Conservation (phyloP, 2,329 filamentous ascomycete genomes). For the Trichoderma aggressivum region DNA sequence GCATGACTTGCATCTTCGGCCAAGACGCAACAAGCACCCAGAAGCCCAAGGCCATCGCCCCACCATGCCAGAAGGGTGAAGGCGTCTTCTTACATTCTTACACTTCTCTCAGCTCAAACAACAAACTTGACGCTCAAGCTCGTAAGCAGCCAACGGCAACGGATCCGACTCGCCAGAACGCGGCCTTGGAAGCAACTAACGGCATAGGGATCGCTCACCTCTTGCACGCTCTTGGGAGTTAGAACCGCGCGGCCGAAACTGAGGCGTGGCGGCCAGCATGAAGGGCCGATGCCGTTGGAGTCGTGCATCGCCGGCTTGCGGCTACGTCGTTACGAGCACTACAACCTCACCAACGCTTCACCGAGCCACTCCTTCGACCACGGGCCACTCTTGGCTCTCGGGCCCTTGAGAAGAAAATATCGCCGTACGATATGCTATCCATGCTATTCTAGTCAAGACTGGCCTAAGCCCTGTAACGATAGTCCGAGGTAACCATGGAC, state of each 20-base stretch:
- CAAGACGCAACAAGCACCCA: not conserved
- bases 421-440: not conserved
- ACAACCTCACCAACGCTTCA: not conserved
- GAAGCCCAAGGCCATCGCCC: not conserved
- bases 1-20: conserved; percentile 14
- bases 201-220: not conserved
- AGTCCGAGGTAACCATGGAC: not conserved
- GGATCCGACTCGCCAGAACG: conserved; percentile 11
- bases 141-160: conserved; percentile 6
- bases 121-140: not conserved
- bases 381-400: not conserved
- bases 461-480: conserved; percentile 14
- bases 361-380: not conserved
- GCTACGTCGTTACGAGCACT: not conserved
- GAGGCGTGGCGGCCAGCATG: not conserved
- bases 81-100: not conserved
- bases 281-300: conserved; percentile 13
- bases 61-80: not conserved
- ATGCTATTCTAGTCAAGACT: not conserved
- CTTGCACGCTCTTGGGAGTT: not conserved
- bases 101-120: conserved; percentile 1
- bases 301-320: not conserved
- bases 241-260: not conserved
- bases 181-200: not conserved
- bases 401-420: not conserved